Conservation (phyloP, 768 basidiomycete species). For the Boletus insuetus region DNA sequence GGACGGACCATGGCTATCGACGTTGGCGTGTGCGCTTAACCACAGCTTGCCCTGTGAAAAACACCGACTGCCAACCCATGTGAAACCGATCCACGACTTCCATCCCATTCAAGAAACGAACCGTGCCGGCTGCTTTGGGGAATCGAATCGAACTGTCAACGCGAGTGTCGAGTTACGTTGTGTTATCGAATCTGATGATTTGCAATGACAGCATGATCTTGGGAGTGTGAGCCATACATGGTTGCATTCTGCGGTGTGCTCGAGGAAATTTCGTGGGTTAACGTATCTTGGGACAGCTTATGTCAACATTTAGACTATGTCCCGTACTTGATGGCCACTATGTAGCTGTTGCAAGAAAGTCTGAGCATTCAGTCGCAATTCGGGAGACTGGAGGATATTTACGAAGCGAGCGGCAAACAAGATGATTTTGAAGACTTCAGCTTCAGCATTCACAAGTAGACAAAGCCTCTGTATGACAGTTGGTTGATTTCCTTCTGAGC, state of each 20-base stretch:
- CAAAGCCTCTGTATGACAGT: not conserved
- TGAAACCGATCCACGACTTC: not conserved
- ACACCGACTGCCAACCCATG: not conserved
- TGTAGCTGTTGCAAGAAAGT: not conserved
- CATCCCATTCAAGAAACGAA: constrained; percentile 5
- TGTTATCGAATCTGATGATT: constrained; percentile 1
- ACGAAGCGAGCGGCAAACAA: not conserved
- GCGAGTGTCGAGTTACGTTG: not conserved
- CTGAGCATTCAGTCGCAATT: not conserved
- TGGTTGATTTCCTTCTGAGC: not conserved
- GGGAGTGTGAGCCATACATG: not conserved
- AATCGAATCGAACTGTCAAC: constrained; percentile 1
- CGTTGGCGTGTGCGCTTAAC: constrained; percentile 12
- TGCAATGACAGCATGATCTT: not conserved
- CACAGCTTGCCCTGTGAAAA: not conserved
- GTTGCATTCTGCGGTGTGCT: not conserved
- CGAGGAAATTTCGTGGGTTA: not conserved
- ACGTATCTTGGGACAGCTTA: not conserved
- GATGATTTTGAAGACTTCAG: not conserved
- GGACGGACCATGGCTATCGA: constrained; percentile 1
- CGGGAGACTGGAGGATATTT: not conserved
- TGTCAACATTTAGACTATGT: not conserved
- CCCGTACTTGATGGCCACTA: not conserved
- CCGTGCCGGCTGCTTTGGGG: not conserved
- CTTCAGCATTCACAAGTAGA: not conserved